These are phyloP conservation scores for Colletotrichum sp. DNA, from an alignment of 2,329 filamentous ascomycete genomes.

Conservation along the genomic window DNA sequence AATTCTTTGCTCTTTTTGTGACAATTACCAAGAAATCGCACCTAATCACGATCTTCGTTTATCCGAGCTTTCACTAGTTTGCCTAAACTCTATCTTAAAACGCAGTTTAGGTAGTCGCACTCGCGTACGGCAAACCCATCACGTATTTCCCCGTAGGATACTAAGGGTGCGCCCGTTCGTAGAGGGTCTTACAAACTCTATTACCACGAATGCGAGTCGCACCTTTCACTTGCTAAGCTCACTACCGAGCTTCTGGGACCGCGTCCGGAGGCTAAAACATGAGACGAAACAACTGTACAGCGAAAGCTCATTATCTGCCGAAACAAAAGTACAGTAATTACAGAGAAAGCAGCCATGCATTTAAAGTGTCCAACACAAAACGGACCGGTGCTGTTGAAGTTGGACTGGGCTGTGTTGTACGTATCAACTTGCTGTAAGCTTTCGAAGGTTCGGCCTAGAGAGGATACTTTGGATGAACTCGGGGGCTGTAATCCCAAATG, in stretches of 20 bases:
- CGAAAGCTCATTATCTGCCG: not conserved
- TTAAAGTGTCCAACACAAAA: not conserved
- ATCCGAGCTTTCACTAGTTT: not conserved
- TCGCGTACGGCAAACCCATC: not conserved
- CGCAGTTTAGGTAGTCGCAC: not conserved
- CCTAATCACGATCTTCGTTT: not conserved
- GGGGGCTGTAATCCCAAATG: not conserved
- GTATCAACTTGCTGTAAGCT: rapidly evolving
- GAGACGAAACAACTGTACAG: not conserved
- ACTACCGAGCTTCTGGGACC: not conserved
- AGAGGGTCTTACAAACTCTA: not conserved
- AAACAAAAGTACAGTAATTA: not conserved
- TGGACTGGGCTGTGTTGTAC: not conserved
- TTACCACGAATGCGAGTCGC: not conserved
- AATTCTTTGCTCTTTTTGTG: not conserved
- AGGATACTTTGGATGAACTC: not conserved
- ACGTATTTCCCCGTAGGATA: not conserved
- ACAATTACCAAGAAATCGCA: not conserved
- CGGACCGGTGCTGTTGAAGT: not conserved
- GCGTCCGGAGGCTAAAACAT: not conserved
- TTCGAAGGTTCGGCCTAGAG: not conserved
- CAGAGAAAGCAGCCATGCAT: not conserved
- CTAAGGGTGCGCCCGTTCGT: not conserved
- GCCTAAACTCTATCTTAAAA: not conserved
- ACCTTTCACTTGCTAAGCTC: not conserved